These are phyloP conservation scores for Salix suchowensis DNA, from an alignment of 345 rosid species.

Conservation along the genomic window DNA sequence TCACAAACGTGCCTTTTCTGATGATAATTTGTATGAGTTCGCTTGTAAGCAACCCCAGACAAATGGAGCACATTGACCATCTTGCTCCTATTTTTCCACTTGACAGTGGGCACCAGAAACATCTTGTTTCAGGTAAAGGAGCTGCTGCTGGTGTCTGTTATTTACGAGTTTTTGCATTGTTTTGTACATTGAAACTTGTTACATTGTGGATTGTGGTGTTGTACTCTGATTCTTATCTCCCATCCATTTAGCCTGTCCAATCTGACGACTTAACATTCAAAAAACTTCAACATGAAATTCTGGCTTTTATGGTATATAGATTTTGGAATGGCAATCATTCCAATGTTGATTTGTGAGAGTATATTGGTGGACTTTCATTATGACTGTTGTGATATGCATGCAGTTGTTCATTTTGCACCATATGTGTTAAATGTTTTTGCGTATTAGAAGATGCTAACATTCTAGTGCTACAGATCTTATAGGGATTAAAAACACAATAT, in stretches of 20 bases:
- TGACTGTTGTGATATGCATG: not conserved
- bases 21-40: slow-evolving; percentile 37
- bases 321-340: not conserved
- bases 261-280: not conserved
- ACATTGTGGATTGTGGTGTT: not conserved
- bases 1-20: slow-evolving; percentile 45
- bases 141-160: not conserved
- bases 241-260: not conserved
- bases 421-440: not conserved
- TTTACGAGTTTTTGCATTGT: not conserved
- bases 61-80: slow-evolving; percentile 26
- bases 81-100: slow-evolving; percentile 15
- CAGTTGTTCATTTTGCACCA: not conserved
- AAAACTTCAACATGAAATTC: not conserved
- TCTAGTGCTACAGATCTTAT: not conserved
- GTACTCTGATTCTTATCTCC: not conserved
- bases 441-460: not conserved
- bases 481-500: not conserved
- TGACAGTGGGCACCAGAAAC: slow-evolving; percentile 4
- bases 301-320: not conserved
- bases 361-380: not conserved
- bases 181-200: not conserved
- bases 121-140: slow-evolving; percentile 36
- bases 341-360: not conserved
- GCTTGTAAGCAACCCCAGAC: slow-evolving; percentile 44